phyloP scores from a whole-genome alignment of 2,329 filamentous ascomycete species.

The Exserohilum rostratum region DNA sequence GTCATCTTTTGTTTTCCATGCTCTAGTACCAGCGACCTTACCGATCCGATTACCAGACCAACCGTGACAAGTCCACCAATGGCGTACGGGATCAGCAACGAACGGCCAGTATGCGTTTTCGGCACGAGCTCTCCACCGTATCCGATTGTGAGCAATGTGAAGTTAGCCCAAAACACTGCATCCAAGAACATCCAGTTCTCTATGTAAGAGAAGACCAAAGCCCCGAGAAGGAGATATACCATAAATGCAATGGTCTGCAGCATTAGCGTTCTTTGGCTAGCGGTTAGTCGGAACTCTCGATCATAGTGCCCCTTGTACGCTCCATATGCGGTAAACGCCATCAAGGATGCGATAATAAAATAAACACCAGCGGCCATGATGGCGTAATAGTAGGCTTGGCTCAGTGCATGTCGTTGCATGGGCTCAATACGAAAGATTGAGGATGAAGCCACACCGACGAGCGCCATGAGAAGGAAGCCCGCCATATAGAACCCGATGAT shows the following conservation, averaged over 20 bases:
- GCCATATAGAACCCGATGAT: slow-evolving; percentile 65
- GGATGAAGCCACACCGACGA: slow-evolving; percentile 57
- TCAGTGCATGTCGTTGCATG: slow-evolving; percentile 54
- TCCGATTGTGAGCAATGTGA: slow-evolving; percentile 62
- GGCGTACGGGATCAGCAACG: slow-evolving; percentile 60
- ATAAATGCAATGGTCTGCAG: slow-evolving; percentile 59
- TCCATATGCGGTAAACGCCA: slow-evolving; percentile 63
- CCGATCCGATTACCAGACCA: slow-evolving; percentile 62
- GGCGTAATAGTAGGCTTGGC: slow-evolving; percentile 65
- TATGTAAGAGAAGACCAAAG: slow-evolving; percentile 55
- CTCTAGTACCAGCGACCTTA: slow-evolving; percentile 58
- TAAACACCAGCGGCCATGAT: slow-evolving; percentile 64
- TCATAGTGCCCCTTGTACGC: slow-evolving; percentile 61
- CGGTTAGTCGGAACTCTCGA: slow-evolving; percentile 62
- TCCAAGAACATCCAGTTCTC: slow-evolving; percentile 62
- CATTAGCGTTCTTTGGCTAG: slow-evolving; percentile 63
- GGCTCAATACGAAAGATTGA: slow-evolving; percentile 53
- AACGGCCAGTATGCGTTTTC: slow-evolving; percentile 56
- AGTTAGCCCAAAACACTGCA: slow-evolving; percentile 62
- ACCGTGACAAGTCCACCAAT: slow-evolving; percentile 62
- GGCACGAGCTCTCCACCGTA: slow-evolving; percentile 59
- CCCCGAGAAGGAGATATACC: slow-evolving; percentile 56
- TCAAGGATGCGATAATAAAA: slow-evolving; percentile 60
- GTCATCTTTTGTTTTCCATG: slow-evolving; percentile 59
- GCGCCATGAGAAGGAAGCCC: slow-evolving; percentile 59